A percentile compares a stretch with the other conserved stretches of the same genome.
Conservation (phyloP, 805 yeast species). For the Teunomyces panamensis region DNA sequence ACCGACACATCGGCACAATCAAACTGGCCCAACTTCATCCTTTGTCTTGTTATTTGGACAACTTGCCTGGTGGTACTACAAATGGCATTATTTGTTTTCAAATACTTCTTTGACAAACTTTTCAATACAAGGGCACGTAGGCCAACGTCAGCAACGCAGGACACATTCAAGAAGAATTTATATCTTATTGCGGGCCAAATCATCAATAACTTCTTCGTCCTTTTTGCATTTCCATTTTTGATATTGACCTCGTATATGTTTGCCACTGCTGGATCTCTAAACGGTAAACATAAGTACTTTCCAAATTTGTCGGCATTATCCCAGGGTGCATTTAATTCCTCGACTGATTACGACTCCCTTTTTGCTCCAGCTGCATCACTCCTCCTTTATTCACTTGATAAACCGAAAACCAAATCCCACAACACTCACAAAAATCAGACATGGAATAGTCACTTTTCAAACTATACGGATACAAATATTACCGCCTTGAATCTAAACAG, state of each 20-base stretch:
- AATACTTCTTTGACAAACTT: constrained; percentile 7
- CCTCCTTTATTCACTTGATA: not conserved
- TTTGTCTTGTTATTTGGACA: constrained; percentile 28
- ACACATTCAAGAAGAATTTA: constrained; percentile 17
- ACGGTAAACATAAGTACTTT: constrained; percentile 10
- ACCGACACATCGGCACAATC: constrained; percentile 19
- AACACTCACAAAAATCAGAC: not conserved
- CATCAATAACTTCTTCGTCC: constrained; percentile 27
- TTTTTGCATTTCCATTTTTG: constrained; percentile 44
- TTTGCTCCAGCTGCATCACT: constrained; percentile 11
- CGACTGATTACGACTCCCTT: constrained; percentile 23
- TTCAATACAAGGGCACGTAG: not conserved
- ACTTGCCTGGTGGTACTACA: constrained; percentile 20
- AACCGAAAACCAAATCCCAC: not conserved
- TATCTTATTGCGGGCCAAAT: constrained; percentile 31
- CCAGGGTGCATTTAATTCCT: constrained; percentile 21
- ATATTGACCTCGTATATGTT: constrained; percentile 37
- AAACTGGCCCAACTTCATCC: constrained; percentile 46
- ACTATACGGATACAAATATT: not conserved
- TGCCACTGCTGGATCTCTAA: constrained; percentile 16
- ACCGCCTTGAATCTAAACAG: not conserved
- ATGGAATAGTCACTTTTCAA: not conserved
- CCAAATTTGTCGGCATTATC: constrained; percentile 13
- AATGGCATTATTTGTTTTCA: constrained; percentile 20
- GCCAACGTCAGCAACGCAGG: not conserved